Evolutionary conservation across 2,329 filamentous ascomycete genomes (phyloP), one percentile per base, ranked within the genome.

Genomic region (Neoscytalidium dimidiatum): DNA sequence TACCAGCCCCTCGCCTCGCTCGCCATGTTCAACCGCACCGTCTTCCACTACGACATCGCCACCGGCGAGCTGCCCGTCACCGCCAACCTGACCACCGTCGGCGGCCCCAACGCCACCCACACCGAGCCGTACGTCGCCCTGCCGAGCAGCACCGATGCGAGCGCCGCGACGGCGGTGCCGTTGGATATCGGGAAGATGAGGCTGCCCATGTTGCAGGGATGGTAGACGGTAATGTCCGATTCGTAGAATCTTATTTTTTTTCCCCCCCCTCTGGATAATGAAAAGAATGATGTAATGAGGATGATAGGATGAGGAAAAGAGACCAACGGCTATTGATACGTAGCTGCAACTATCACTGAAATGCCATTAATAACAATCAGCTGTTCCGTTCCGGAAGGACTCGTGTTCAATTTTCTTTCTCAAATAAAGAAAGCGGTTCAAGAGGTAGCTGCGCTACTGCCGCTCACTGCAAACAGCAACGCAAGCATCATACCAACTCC

Each of bases 1-100:
- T 80, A 80, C 66, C 79, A 80, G 67, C 77, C 76, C 17, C 62
- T 73, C 19, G 78, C 76, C 9, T 66, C 74, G 0, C 67, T 80
- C 19, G 75, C 73, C 6, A 70, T 76, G 60, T 78, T 78, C 70
- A 76, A 76, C 62, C 73, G 76, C 46, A 76, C 77, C 1, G 63
- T 81, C 26, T 71, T 71, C 52, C 71, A 75, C 53, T 70, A 72
- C 33, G 71, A 78, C 33, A 71, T 80, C 14, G 77, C 78, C 4
- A 73, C 72, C 26, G 78, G 78, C 9, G 69, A 67, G 23, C 57
- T 72, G 64, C 62, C 66, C 19, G 73, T 80, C 5, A 78, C 77
- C 3, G 73, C 69, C 4, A 74, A 75, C 17, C 68, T 75, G 33
- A 73, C 69, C 4, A 74, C 73, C 4, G 69, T 67, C 11, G 79